Evolutionary conservation across 495 filamentous ascomycete genomes (phyloP), one percentile per base, ranked within the genome.

Genomic region (Hypomontagnella submonticulosa): DNA sequence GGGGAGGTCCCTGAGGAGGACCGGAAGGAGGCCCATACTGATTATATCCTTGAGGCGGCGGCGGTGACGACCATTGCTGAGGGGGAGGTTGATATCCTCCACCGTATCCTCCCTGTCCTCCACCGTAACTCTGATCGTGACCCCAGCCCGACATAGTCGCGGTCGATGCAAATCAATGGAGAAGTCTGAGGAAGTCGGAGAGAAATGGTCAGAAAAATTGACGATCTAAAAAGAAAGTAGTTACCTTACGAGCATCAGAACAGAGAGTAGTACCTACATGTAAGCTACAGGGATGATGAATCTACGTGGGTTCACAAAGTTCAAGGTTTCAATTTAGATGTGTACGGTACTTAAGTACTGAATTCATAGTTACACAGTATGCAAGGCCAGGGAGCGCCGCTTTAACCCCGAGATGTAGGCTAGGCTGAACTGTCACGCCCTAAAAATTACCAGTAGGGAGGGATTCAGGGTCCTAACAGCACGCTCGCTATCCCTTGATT

Each of bases 1-100:
- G 64, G 16, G 64, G 23, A 27, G 23, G 23, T 3, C 23, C 23
- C 3, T 2, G 54, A 27, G 62, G 71, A 27, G 44, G 55, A 41
- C 49, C 49, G n/a, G 49, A 44, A 38, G 32, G 32, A n/a, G 49
- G 57, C 16, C 57, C 48, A 18, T 62, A 53, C 10, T 67, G 61
- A 52, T 75, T 72, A 46, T 78, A 75, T 7, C 69, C 71, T 30
- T 65, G 69, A 48, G 64, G 60, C 13, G 61, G 67, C n/a, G 53
- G 61, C 32, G 27, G 2, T 46, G 38, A 34, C 5, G 40, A 56
- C 27, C 43, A 41, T 46, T 51, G 40, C 15, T 67, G 57, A 41
- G 37, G 66, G 23, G 66, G 66, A 56, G 54, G 65, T 36, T 61
- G 54, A 18, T 56, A 37, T 48, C 57, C 50, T 57, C 55, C 54